Base-by-base conservation (phyloP, 78 protist species). In the Dictyostelium purpureum region DNA sequence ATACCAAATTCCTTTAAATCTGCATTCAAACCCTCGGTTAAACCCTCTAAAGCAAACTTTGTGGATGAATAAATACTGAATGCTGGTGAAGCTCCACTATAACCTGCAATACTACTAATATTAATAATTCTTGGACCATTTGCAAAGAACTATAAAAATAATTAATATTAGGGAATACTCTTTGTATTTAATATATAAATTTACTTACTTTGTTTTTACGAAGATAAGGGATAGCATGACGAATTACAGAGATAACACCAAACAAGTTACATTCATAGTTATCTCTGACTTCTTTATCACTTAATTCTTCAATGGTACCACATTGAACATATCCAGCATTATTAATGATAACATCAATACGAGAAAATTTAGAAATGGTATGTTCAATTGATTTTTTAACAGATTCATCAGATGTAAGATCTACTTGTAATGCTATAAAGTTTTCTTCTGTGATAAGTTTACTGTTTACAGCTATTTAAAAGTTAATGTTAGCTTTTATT, bases 221-320 rank as follows among this genome's bases (percentile, higher is more conserved):
- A 24, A 81, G 65, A 42, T 35, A 24, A 6, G 77, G 90, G 28
- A 70, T 28, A 11, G 88, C 40, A 16, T 35, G 4, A n/a, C 89
- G 26, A 24, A 66, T 33, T 2, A 67, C 77, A 52, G 42, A 11
- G 0, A 75, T 47, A 16, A 16, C 45, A 12, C 69, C 77, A 81
- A 81, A 81, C 9, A 81, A 19, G 69, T 81, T 81, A 67, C 70
- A 16, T 2, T 81, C 89, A 42, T 56, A 78, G 47, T 63, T 57
- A 2, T 59, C 52, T 12, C 35, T 26, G 19, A 78, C 11, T 24
- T 56, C 56, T 3, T n/a, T 24, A 24, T 69, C 52, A 38, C 43
- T 18, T 16, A 52, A 5, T 33, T 69, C 89, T 54, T 81, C 89
- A 38, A 56, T 45, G 1, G 89, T 37, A 6, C 89, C 89, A 28